Base-by-base conservation (phyloP, 169 alveolate species). In the Plasmodium falciparum region DNA sequence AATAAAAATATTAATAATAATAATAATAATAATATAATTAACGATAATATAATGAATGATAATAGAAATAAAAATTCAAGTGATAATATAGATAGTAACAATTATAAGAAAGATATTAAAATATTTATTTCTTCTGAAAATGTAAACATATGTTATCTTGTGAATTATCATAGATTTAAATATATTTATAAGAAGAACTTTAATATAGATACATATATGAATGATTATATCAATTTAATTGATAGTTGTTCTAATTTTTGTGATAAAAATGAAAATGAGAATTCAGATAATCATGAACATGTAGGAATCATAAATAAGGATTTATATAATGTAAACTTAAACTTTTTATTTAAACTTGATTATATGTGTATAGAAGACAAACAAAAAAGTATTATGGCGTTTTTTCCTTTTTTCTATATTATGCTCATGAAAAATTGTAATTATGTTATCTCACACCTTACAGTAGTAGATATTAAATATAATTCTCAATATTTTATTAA, bases 231-330 rank as follows among this genome's bases (percentile, higher is more conserved):
- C 1, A 83, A 83, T 50, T 39, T 83, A 29, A 17, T 83, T n/a
- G 91, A 83, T 58, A 83, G 91, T 17, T 83, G 91, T 26, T 67
- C 91, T 49, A 83, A 83, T 17, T 83, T 56, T 26, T 69, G 73
- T 17, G 58, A 52, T 4, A 29, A 52, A 56, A 17, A 83, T 1
- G n/a, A 67, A 9, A 29, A 56, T 5, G 13, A 24, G 11, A 49
- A 69, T 17, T 66, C 43, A 33, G 45, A 69, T 12, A 43, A 67
- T 69, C 43, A 24, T 17, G 91, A 83, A 29, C 83, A 83, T n/a
- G 22, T 83, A 29, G 91, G 85, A 52, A 83, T 83, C 43, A 83
- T 83, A 75, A 83, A 83, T 62, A 83, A 83, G 43, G 91, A 83
- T 83, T 50, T 83, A 3, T 83, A 83, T 62, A 83, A 83, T 69